phyloP scores from a whole-genome alignment of 495 filamentous ascomycete species.

The Evernia prunastri region DNA sequence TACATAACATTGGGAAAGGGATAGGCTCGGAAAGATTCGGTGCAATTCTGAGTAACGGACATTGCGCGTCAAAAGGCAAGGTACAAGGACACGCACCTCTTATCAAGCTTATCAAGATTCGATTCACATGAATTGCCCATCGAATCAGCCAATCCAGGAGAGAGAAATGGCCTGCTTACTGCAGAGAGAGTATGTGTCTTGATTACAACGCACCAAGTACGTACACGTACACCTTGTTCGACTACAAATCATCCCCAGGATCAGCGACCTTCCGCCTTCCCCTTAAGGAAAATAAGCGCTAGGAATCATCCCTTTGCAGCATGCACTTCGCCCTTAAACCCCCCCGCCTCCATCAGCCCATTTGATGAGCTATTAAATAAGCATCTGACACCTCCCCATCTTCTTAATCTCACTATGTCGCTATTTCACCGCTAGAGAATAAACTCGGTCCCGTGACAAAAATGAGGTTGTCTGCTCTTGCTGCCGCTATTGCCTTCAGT shows the following conservation, averaged over 20 bases:
- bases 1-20: too few relatives aligned
- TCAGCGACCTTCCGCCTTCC: not conserved
- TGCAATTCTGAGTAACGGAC: not conserved
- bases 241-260: not conserved
- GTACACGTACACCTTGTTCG: too few relatives aligned
- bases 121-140: too few relatives aligned
- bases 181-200: too few relatives aligned
- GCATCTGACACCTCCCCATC: not conserved
- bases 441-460: not conserved
- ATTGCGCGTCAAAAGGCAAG: not conserved
- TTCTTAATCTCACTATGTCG: not conserved
- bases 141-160: too few relatives aligned
- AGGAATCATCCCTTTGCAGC: not conserved
- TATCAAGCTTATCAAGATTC: too few relatives aligned
- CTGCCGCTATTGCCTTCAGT: not conserved
- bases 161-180: too few relatives aligned
- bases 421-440: not conserved
- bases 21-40: not conserved
- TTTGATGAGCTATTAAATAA: not conserved
- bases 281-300: not conserved
- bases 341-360: not conserved
- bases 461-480: not conserved
- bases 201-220: not conserved
- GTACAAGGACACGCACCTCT: too few relatives aligned
- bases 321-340: not conserved